phyloP scores from a whole-genome alignment of 1,284 basidiomycete genomes.

The Cutaneotrichosporon cavernicola region DNA sequence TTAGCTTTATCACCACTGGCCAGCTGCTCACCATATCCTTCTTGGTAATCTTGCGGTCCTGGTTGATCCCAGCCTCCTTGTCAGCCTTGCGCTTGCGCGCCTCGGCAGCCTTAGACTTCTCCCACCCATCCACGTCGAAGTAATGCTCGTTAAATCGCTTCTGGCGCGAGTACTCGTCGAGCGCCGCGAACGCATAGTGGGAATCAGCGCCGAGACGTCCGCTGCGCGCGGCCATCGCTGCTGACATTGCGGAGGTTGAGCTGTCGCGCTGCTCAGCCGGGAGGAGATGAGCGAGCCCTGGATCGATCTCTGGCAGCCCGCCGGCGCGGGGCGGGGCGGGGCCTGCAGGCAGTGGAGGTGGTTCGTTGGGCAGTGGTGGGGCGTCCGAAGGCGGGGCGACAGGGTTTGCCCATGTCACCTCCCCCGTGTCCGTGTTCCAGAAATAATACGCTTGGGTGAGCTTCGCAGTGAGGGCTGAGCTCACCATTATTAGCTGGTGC shows the following conservation, averaged over 20 bases:
- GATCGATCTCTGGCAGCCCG: slow-evolving; percentile 70
- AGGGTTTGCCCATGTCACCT: slow-evolving; percentile 88
- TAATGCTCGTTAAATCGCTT: slow-evolving; percentile 85
- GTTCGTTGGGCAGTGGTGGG: slow-evolving; percentile 36
- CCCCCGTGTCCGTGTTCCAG: slow-evolving; percentile 71
- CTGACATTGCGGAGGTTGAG: slow-evolving; percentile 63
- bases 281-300: slow-evolving; percentile 75
- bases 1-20: slow-evolving; percentile 14
- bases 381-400: slow-evolving; percentile 52
- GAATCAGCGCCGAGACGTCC: slow-evolving; percentile 66
- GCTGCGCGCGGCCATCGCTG: slow-evolving; percentile 81
- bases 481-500: slow-evolving; percentile 67
- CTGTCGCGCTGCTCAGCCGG: slow-evolving; percentile 60
- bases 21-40: slow-evolving; percentile 72
- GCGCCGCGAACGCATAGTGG: slow-evolving; percentile 63
- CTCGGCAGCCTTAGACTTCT: slow-evolving; percentile 60
- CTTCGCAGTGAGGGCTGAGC: slow-evolving; percentile 1
- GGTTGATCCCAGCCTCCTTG: slow-evolving; percentile 57
- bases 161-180: slow-evolving; percentile 77
- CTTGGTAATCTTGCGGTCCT: slow-evolving; percentile 68
- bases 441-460: slow-evolving; percentile 70
- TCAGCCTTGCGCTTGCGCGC: slow-evolving; percentile 60
- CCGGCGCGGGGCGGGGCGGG: slow-evolving; percentile 29
- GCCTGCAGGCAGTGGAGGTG: slow-evolving; percentile 34
- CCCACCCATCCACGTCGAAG: slow-evolving; percentile 81